A percentile compares a stretch with the other conserved stretches of the same genome.
Conservation (phyloP, 1,139 yeast species). For the Saccharomycopsis hybrid region DNA sequence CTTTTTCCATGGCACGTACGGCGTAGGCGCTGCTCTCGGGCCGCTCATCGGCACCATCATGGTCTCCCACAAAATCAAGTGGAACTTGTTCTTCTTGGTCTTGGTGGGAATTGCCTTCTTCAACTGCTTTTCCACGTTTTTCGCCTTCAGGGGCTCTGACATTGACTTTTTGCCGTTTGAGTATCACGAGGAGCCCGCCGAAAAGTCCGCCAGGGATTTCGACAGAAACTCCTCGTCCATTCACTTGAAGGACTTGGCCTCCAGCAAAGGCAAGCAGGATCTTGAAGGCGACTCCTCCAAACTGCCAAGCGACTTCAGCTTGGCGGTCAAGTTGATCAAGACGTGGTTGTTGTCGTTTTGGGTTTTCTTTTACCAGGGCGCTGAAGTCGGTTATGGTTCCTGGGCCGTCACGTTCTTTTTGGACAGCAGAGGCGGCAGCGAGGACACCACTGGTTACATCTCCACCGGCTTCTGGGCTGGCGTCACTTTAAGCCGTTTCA, state of each 20-base stretch:
- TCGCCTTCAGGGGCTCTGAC: conserved; percentile 40
- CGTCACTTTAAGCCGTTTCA: conserved; percentile 52
- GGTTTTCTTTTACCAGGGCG: conserved; percentile 59
- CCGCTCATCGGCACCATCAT: conserved; percentile 54
- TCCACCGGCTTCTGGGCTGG: conserved; percentile 74
- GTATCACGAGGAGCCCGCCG: conserved; percentile 21
- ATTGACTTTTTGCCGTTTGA: conserved; percentile 35
- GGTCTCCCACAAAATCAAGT: conserved; percentile 39
- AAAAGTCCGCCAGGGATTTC: conserved; percentile 8
- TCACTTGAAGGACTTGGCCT: conserved; percentile 10
- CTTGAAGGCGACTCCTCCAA: conserved; percentile 11
- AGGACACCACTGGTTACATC: conserved; percentile 48
- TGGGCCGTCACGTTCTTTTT: conserved; percentile 64
- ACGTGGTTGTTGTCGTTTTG: conserved; percentile 53
- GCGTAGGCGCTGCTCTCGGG: conserved; percentile 55
- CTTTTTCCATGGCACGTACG: conserved; percentile 54
- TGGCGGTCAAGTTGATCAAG: conserved; percentile 36
- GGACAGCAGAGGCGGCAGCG: conserved; percentile 45
- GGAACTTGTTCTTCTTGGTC: conserved; percentile 51
- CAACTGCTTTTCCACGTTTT: conserved; percentile 29
- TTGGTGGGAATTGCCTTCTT: conserved; percentile 36
- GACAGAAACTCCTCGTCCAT: conserved; percentile 2
- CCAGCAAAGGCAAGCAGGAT: not conserved
- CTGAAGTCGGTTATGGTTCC: conserved; percentile 64
- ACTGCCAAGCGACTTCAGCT: conserved; percentile 24